Base-by-base conservation (phyloP, 331 rosid genomes). In the Ulmus americana region DNA sequence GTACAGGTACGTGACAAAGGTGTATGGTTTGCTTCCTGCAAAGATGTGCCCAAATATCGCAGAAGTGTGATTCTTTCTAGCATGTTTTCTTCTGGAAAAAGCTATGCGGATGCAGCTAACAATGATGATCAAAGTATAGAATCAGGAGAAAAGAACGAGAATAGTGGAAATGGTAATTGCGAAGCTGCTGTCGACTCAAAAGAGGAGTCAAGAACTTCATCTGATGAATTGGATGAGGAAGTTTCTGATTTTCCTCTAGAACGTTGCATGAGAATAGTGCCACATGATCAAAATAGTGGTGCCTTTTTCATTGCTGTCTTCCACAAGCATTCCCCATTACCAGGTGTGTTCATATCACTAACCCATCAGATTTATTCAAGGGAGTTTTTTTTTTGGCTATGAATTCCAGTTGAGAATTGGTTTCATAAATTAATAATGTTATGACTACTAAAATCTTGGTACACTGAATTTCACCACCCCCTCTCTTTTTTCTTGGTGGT, bases 211-310 rank as follows among this genome's bases (percentile, higher is more conserved):
- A 75, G 50, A 20, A 48, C 61, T 15, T 15, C 28, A 15, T 70
- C 64, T 49, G 51, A 74, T 15, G 84, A 71, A 61, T 72, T 74
- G 48, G 77, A 74, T 8, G 90, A 64, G 70, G 96, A 89, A 76
- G 78, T 84, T 75, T 90, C 86, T 55, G 83, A 74, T 52, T 87
- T 90, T 64, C 92, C 96, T 13, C 68, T 90, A 12, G 97, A 94
- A 74, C 88, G 67, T 62, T 87, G 97, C 81, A 87, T 84, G 91
- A 90, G 99, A 79, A 84, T 90, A 70, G 48, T 80, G 55, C 99
- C 99, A 15, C 99, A 94, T 78, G 99, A 94, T 90, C 97, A 94
- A 77, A 94, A 90, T 72, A 85, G 84, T 54, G 99, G 99, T 58
- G 96, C 99, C 72, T 94, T 94, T 78, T 94, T 94, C 59, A 81